Evolutionary conservation across 768 basidiomycete genomes (phyloP), one percentile per base, ranked within the genome.

Genomic region (Serendipita indica): DNA sequence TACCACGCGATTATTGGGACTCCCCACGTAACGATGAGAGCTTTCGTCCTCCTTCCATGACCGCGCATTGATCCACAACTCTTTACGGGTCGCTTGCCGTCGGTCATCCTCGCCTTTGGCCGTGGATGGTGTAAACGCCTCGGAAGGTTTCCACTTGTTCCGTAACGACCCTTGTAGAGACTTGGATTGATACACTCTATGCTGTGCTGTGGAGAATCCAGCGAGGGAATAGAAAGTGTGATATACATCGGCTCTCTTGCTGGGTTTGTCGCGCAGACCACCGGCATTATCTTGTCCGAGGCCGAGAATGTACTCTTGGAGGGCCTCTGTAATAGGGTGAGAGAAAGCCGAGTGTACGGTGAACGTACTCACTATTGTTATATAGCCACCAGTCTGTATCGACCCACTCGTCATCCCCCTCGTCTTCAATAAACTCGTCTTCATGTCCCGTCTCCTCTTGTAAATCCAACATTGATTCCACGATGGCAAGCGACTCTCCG

Each of bases 151-250:
- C 81, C 82, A 83, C 13, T 65, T 64, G 0, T 46, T 62, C 2
- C 64, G 63, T 5, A 81, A 62, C 39, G 69, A 67, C 3, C 66
- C 65, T 3, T 67, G 69, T 30, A 73, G 67, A 2, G 68, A 57
- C 0, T 69, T 63, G 0, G 81, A 79, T 0, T 77, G 78, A 34
- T 69, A 71, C 1, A 92, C 76, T 39, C 74, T 78, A 63, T 97
- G 91, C 66, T 98, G 96, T 0, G 94, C 88, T 0, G 81, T 74
- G 0, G 94, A 89, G 16, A 96, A 76, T 12, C 96, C 96, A 3
- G 91, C 79, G 2, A 98, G 78, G 66, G 89, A 93, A 69, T 94
- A 98, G 33, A 89, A 71, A 0, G 94, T 96, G 66, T 99, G 96
- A 67, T 99, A 99, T 35, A 89, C 78, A 67, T 99, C 96, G n/a